Evolutionary conservation across 2,329 filamentous ascomycete species (phyloP), one percentile per base, ranked within the genome.

Genomic region (Fonsecaea erecta): DNA sequence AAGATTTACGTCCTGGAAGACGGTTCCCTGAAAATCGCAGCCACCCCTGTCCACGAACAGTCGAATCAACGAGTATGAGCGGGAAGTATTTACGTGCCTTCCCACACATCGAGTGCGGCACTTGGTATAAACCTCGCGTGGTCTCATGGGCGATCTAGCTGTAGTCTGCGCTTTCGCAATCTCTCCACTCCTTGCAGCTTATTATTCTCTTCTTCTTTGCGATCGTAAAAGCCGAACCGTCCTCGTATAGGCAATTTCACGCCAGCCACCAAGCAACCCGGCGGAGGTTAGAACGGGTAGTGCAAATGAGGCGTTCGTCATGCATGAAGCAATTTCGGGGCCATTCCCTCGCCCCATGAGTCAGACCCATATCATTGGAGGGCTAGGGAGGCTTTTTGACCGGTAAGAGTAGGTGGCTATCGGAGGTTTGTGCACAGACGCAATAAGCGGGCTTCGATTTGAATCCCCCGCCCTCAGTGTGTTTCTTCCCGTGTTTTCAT

Each of bases 251-350:
- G 43, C 43, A 48, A 48, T 30, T 30, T 48, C 26, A 14, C 26
- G 55, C 55, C 55, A 58, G 55, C 55, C 37, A 58, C 55, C 40
- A 58, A 32, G n/a, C 43, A 26, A 11, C 18, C 11, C 26, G 43
- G 43, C 43, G 43, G 43, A 48, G 43, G 43, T 48, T 24, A 24
- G 43, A 11, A 21, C 18, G 3, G 18, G 9, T 48, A 9, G 43
- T 24, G 43, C 21, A 26, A 11, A 26, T 28, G 18, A 52, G 40
- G 40, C 35, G 55, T 21, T n/a, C 55, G 30, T 51, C 14, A 34
- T 46, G 24, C 55, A 48, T 51, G n/a, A 24, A 32, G 24, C 55
- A 58, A 58, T 58, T 58, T 58, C 55, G 55, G 37, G 55, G 37
- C 24, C 35, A 24, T 11, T 24, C 37, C 43, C 12, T 21, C 32